A percentile compares a stretch with the other conserved stretches of the same genome.
phyloP scores from a whole-genome alignment of 345 rosid species.

The Populus tremula region DNA sequence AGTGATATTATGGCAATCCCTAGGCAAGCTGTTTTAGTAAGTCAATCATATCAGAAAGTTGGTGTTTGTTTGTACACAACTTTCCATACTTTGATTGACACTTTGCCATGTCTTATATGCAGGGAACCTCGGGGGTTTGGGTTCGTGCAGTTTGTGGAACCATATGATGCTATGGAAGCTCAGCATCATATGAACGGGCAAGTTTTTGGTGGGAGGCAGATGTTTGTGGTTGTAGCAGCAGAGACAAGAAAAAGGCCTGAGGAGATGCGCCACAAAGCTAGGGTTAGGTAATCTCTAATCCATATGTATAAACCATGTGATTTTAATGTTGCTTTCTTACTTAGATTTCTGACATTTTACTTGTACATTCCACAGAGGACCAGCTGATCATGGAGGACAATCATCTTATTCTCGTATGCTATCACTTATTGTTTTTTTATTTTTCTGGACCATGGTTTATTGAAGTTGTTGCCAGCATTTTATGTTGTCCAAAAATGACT shows the following conservation, averaged over 20 bases:
- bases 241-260: conserved; percentile 95
- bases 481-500: not conserved
- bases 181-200: conserved; percentile 87
- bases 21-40: conserved; percentile 17
- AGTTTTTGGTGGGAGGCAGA: conserved; percentile 78
- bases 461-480: not conserved
- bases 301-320: not conserved
- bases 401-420: conserved; percentile 63
- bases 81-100: conserved; percentile 21
- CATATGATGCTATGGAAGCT: conserved; percentile 83
- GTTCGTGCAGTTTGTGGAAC: conserved; percentile 93
- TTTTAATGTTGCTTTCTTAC: not conserved
- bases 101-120: conserved; percentile 20
- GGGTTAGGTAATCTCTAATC: conserved; percentile 43
- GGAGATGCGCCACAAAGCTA: conserved; percentile 88
- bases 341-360: conserved; percentile 9
- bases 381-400: conserved; percentile 61
- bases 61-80: conserved; percentile 14
- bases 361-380: conserved; percentile 50
- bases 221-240: conserved; percentile 84
- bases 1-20: conserved; percentile 28
- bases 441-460: not conserved
- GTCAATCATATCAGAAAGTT: conserved; percentile 2
- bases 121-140: conserved; percentile 98
- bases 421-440: not conserved